Percentiles rank a stretch among this genome's conserved stretches.
Conservation (phyloP, 441 rosid genomes). For the Hura crepitans region DNA sequence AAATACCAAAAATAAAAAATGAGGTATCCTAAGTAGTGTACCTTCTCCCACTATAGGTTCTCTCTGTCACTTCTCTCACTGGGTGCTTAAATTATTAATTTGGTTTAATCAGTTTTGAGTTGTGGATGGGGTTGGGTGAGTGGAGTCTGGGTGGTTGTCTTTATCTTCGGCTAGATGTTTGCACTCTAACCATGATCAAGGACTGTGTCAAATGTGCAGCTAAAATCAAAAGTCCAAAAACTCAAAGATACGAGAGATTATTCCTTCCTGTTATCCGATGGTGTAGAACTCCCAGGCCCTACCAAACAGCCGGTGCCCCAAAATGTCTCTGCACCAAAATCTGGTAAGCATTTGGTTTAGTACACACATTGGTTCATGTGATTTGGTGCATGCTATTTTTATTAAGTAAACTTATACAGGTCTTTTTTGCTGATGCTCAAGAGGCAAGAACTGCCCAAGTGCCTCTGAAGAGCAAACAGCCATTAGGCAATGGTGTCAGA, state of each 20-base stretch:
- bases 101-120: no score
- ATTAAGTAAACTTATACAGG: conserved; percentile 61
- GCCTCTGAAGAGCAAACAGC: conserved; percentile 48
- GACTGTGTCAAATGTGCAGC: conserved; percentile 34
- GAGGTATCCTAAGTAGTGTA: conserved; percentile 36
- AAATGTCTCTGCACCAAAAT: conserved; percentile 36
- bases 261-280: conserved; percentile 77
- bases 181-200: conserved; percentile 6
- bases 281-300: conserved; percentile 57
- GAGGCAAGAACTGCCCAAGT: conserved; percentile 55
- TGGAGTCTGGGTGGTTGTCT: neutral
- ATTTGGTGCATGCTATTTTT: conserved; percentile 41
- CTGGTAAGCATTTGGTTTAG: conserved; percentile 48
- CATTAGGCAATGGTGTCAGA: conserved; percentile 42
- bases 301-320: conserved; percentile 43
- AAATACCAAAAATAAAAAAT: conserved; percentile 41
- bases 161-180: neutral
- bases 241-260: conserved; percentile 79
- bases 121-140: neutral
- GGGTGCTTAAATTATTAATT: neutral
- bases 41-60: no score
- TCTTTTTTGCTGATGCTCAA: conserved; percentile 69
- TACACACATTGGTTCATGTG: conserved; percentile 24
- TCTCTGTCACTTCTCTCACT: no score
- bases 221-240: conserved; percentile 54